Base-by-base conservation (phyloP, 2,329 filamentous ascomycete genomes). In the Cladosporium halotolerans region DNA sequence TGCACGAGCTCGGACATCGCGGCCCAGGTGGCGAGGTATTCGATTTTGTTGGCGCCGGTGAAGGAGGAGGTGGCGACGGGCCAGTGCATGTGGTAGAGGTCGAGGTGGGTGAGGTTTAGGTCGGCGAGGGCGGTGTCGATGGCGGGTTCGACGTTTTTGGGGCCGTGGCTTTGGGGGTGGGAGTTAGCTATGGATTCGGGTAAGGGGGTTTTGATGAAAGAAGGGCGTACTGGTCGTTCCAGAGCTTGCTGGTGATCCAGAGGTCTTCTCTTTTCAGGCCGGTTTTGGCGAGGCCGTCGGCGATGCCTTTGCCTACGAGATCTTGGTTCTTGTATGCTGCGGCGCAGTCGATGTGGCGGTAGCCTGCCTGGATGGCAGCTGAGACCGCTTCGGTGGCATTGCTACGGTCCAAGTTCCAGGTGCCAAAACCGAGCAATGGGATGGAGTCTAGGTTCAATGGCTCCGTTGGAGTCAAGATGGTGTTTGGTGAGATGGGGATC, bases 1-100 rank as follows among this genome's bases (percentile, higher is more conserved):
- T 70, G 66, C 32, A 82, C 72, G 16, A 84, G 62, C 42, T 79
- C 79, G 66, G 83, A 78, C 76, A 91, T 82, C 31, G 80, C 80
- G 63, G 86, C 82, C 86, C 66, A 90, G 68, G 81, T 84, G 34
- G 78, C 42, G 36, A 57, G 45, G 52, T 62, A 66, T 43, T 58
- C 55, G 57, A 66, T 62, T 14, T 61, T 60, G 13, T 52, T 50
- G 23, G 54, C 55, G 23, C 23, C 23, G 16, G 16, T 18, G 49
- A 58, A 56, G 36, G 52, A 19, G n/a, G 31, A 45, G 31, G 52
- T 50, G 7, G 63, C 59, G 3, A 71, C 69, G 13, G 70, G 69
- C 72, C 72, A 75, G 61, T 75, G 72, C 67, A 75, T 74, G 52
- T 73, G 69, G 60, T 74, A 75, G 32, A 74, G 66, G 56, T 75